phyloP scores from a whole-genome alignment of 164 flowering plant species.

The Hamamelis virginiana region DNA sequence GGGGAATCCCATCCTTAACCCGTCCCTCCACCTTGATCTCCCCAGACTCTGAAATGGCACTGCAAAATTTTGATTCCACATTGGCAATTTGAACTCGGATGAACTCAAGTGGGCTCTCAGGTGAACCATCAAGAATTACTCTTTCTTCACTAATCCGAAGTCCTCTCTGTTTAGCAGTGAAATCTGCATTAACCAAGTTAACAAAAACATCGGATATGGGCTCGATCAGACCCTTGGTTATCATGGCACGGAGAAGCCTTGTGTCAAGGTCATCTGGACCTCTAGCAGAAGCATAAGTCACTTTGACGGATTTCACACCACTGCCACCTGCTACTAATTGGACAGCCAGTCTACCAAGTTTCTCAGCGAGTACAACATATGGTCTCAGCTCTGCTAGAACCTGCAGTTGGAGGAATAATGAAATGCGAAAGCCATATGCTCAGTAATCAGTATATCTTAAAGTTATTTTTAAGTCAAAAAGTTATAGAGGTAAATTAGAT shows the following conservation, averaged over 20 bases:
- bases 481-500: no score
- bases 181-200: constrained; percentile 89
- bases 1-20: constrained; percentile 84
- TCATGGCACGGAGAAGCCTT: constrained; percentile 90
- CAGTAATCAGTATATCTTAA: no score
- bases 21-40: constrained; percentile 78
- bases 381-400: constrained; percentile 79
- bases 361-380: constrained; percentile 74
- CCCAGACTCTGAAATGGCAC: constrained; percentile 84
- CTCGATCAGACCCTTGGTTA: constrained; percentile 86
- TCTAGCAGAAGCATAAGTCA: constrained; percentile 72
- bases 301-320: constrained; percentile 80
- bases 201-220: constrained; percentile 78
- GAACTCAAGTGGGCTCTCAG: constrained; percentile 75
- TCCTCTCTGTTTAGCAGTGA: constrained; percentile 87
- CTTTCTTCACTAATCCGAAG: constrained; percentile 75
- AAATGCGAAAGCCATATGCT: background rate
- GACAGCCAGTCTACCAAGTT: constrained; percentile 86
- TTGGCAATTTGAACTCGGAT: constrained; percentile 80
- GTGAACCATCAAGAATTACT: constrained; percentile 64
- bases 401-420: constrained; percentile 25
- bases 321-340: constrained; percentile 88
- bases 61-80: constrained; percentile 83
- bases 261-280: constrained; percentile 94
- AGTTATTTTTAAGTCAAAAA: no score